Percentiles rank a stretch among this genome's conserved stretches.
Evolutionary conservation across 1,284 basidiomycete species (phyloP).

Genomic region (Apiotrichum sp.): DNA sequence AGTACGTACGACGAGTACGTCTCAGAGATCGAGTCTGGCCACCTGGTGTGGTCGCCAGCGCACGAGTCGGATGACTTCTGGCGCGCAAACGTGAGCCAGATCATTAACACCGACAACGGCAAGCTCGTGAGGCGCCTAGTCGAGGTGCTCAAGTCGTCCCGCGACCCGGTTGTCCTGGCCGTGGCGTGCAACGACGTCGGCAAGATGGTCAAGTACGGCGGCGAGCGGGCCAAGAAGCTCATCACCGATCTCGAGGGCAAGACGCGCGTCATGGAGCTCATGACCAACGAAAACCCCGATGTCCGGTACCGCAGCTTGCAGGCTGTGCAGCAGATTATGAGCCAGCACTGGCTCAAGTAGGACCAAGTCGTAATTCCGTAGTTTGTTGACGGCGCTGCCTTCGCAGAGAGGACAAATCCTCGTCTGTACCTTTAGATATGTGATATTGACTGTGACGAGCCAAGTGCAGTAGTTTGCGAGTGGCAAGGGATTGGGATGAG

Average conservation of each 20-base stretch:
- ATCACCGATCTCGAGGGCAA: constrained; percentile 82
- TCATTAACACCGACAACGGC: constrained; percentile 75
- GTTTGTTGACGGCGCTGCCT: no score
- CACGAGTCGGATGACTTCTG: constrained; percentile 97
- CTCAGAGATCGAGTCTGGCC: constrained; percentile 82
- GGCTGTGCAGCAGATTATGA: constrained; percentile 44
- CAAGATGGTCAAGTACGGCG: constrained; percentile 78
- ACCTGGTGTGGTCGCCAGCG: constrained; percentile 88
- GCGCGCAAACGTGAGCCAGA: constrained; percentile 87
- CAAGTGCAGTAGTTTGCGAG: no score
- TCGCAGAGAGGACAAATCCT: background rate
- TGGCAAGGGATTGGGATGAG: no score
- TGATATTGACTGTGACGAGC: background rate
- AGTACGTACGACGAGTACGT: constrained; percentile 88
- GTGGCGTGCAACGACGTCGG: constrained; percentile 90
- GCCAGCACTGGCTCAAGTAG: constrained; percentile 28
- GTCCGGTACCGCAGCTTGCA: constrained; percentile 87
- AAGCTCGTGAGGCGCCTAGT: constrained; percentile 76
- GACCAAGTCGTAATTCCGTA: no score
- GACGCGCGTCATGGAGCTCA: constrained; percentile 85
- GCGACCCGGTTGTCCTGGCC: constrained; percentile 69
- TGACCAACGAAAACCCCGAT: constrained; percentile 80
- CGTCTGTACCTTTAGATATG: constrained; percentile 1
- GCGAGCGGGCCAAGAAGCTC: constrained; percentile 81
- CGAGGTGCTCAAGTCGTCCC: constrained; percentile 62